A percentile compares a stretch with the other conserved stretches of the same genome.
These are phyloP conservation scores for Brassica juncea DNA, from an alignment of 345 rosid species.

Conservation along the genomic window DNA sequence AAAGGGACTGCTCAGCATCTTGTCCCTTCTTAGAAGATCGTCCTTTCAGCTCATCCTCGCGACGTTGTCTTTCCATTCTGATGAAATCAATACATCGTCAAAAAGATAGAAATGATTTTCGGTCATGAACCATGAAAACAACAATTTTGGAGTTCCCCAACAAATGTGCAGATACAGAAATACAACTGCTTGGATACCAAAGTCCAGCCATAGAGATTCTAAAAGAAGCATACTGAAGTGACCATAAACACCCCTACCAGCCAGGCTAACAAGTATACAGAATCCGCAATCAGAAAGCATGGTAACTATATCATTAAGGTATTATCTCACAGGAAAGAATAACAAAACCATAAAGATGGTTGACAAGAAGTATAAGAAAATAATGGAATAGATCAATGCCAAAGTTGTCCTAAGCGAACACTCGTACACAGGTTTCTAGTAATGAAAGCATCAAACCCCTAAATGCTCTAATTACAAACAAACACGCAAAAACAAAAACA, in stretches of 20 bases:
- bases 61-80: conserved; percentile 97
- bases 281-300: conserved; percentile 1
- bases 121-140: not conserved
- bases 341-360: conserved; percentile 8
- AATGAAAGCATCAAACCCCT: conserved; percentile 1
- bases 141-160: not conserved
- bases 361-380: conserved; percentile 7
- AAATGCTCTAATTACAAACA: not conserved
- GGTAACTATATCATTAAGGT: not conserved
- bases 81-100: conserved; percentile 10
- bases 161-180: conserved; percentile 10
- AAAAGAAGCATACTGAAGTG: not conserved
- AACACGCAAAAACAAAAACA: not conserved
- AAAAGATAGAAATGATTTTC: not conserved
- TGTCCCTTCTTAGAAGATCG: conserved; percentile 79
- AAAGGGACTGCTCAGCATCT: conserved; percentile 83
- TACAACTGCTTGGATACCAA: conserved; percentile 12
- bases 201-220: not conserved
- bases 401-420: conserved; percentile 1
- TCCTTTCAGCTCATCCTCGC: conserved; percentile 88
- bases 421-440: not conserved
- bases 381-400: not conserved
- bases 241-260: conserved; percentile 10
- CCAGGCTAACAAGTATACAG: conserved; percentile 8
- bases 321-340: not conserved